phyloP scores from a whole-genome alignment of 768 basidiomycete genomes.

The Suillus subluteus region DNA sequence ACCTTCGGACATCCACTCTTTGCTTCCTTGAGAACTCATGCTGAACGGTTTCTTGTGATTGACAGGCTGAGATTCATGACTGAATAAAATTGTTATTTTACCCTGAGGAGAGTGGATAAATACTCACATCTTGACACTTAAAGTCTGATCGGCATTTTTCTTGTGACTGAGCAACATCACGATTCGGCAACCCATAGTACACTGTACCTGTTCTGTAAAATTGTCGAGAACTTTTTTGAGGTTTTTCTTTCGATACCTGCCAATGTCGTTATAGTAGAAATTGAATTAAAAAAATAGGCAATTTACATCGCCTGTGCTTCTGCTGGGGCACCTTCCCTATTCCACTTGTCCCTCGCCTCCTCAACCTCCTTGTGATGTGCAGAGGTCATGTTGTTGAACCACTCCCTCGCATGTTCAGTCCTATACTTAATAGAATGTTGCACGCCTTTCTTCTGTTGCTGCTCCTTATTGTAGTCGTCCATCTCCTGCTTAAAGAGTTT shows the following conservation, averaged over 20 bases:
- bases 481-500: neutral
- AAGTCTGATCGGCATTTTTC: too few relatives aligned
- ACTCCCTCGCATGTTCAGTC: slow-evolving; percentile 1
- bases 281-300: neutral
- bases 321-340: neutral
- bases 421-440: neutral
- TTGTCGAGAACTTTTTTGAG: neutral
- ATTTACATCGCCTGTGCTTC: neutral
- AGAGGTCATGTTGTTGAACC: slow-evolving; percentile 1
- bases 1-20: too few relatives aligned
- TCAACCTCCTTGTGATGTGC: neutral
- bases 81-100: too few relatives aligned
- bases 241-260: slow-evolving; percentile 1
- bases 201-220: too few relatives aligned
- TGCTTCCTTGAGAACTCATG: too few relatives aligned
- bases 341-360: neutral
- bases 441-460: neutral
- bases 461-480: neutral
- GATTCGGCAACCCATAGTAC: too few relatives aligned
- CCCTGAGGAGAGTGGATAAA: too few relatives aligned
- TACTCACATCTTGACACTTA: too few relatives aligned
- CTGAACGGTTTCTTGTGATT: too few relatives aligned
- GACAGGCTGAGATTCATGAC: too few relatives aligned
- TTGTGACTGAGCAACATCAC: too few relatives aligned
- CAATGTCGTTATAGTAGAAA: neutral